Evolutionary conservation across 2,329 filamentous ascomycete genomes (phyloP), one percentile per base, ranked within the genome.

Genomic region (Ophiostoma perfectum): DNA sequence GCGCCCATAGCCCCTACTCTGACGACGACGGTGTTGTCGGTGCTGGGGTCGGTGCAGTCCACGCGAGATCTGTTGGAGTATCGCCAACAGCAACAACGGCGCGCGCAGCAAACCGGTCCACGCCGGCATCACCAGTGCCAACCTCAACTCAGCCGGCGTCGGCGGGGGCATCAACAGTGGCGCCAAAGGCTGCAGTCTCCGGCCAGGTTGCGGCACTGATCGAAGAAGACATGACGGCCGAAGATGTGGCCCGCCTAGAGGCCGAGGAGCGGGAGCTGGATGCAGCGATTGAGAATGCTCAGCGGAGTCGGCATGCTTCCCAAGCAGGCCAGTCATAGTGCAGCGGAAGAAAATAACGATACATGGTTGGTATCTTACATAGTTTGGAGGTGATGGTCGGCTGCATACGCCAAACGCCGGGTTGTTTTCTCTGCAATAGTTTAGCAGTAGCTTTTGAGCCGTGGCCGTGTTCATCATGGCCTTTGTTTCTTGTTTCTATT

Each of bases 201-300:
- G 58, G 67, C 39, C 69, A 74, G 27, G 72, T 75, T 18, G 70
- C 69, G 0, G 72, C 69, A 70, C 75, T 87, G 45, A 81, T 86
- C 4, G 84, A 87, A 73, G 84, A 86, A n/a, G 82, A 83, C 65
- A 87, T 87, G 84, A 86, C 84, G 64, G 78, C 78, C 8, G 84
- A 83, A 0, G 83, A 87, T 74, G 84, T 87, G 64, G 78, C 80
- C 66, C 75, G 82, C 71, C 72, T 87, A 58, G 84, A 86, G 73
- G 84, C 86, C 70, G 85, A 87, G 73, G 85, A 88, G 76, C 75
- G 82, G 70, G 80, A 83, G 70, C 77, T 88, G 47, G 85, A 87
- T 68, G 82, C 79, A 14, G 85, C 83, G 42, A 87, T 87, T 73
- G 82, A 83, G 75, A 78, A 80, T 67, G 80, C 78, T 4, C 39